Conservation (phyloP, 768 basidiomycete species). For the Leccinum imitatum region DNA sequence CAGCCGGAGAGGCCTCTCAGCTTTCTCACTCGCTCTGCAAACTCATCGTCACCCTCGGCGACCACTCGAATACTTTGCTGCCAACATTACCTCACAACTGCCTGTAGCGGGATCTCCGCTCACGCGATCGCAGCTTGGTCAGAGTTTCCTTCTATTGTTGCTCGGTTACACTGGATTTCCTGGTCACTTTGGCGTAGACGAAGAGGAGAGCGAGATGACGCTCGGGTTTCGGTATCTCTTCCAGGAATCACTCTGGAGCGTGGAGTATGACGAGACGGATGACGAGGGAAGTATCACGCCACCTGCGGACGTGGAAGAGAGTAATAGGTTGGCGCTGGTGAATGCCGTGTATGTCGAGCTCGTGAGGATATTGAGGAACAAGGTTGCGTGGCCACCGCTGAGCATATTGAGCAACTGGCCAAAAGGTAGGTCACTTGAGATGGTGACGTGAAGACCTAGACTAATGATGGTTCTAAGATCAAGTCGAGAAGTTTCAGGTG, state of each 20-base stretch:
- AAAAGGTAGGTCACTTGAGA: conserved; percentile 51
- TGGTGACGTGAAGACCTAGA: background rate
- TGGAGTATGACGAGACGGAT: conserved; percentile 49
- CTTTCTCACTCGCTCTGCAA: conserved; percentile 75
- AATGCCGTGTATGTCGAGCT: conserved; percentile 80
- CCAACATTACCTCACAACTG: conserved; percentile 54
- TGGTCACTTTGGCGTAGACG: conserved; percentile 79
- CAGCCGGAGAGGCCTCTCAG: conserved; percentile 42
- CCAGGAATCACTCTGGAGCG: conserved; percentile 82
- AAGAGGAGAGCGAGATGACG: conserved; percentile 85
- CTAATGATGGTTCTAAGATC: conserved; percentile 48
- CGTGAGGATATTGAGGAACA: conserved; percentile 65
- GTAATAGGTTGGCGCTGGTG: conserved; percentile 51
- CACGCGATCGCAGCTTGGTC: conserved; percentile 53
- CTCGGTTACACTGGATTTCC: conserved; percentile 73
- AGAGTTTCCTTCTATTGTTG: conserved; percentile 69
- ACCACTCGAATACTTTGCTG: conserved; percentile 79
- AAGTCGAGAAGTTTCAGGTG: conserved; percentile 77
- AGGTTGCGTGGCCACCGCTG: conserved; percentile 68
- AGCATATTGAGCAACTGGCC: conserved; percentile 52
- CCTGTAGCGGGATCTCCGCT: conserved; percentile 36
- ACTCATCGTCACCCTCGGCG: conserved; percentile 76
- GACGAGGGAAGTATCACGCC: conserved; percentile 28
- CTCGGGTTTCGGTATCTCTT: conserved; percentile 89
- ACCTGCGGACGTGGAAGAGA: conserved; percentile 27